A percentile compares a stretch with the other conserved stretches of the same genome.
phyloP scores from a whole-genome alignment of 2,329 filamentous ascomycete genomes.

The Exophiala sideris region DNA sequence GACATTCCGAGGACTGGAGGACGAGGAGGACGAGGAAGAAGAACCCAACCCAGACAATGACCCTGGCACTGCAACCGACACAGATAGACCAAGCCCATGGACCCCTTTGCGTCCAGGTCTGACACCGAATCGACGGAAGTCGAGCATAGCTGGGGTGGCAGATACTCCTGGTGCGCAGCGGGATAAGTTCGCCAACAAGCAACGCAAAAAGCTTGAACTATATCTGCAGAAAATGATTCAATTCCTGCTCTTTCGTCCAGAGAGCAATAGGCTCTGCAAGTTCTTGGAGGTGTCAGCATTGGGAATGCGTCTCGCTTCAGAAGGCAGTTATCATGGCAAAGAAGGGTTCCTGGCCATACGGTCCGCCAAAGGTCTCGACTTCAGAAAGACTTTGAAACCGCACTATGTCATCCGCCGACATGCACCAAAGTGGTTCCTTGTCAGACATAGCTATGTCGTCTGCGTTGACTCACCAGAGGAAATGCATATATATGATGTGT shows the following conservation, averaged over 20 bases:
- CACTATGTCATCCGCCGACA: constrained; percentile 65
- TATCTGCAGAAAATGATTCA: constrained; percentile 93
- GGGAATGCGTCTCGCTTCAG: constrained; percentile 86
- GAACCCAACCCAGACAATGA: constrained; percentile 45
- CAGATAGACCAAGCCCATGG: constrained; percentile 55
- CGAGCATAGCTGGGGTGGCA: constrained; percentile 45
- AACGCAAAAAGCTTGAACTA: constrained; percentile 74
- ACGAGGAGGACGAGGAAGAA: constrained; percentile 70
- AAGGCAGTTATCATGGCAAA: constrained; percentile 96
- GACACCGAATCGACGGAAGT: constrained; percentile 56
- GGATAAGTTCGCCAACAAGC: constrained; percentile 41
- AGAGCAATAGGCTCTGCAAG: constrained; percentile 92
- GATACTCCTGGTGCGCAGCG: constrained; percentile 41
- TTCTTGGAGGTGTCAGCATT: constrained; percentile 93
- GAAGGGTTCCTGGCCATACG: constrained; percentile 92
- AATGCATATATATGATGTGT: constrained; percentile 98
- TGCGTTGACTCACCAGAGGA: constrained; percentile 98
- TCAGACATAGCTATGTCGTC: constrained; percentile 95
- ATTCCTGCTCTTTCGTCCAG: constrained; percentile 93
- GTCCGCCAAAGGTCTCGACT: constrained; percentile 83
- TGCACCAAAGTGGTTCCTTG: constrained; percentile 93
- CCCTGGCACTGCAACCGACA: constrained; percentile 67
- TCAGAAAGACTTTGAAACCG: constrained; percentile 75
- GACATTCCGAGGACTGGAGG: constrained; percentile 73
- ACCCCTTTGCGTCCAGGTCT: constrained; percentile 55